Evolutionary conservation across 2,329 filamentous ascomycete species (phyloP), one percentile per base, ranked within the genome.

Genomic region (Claviceps maximensis): DNA sequence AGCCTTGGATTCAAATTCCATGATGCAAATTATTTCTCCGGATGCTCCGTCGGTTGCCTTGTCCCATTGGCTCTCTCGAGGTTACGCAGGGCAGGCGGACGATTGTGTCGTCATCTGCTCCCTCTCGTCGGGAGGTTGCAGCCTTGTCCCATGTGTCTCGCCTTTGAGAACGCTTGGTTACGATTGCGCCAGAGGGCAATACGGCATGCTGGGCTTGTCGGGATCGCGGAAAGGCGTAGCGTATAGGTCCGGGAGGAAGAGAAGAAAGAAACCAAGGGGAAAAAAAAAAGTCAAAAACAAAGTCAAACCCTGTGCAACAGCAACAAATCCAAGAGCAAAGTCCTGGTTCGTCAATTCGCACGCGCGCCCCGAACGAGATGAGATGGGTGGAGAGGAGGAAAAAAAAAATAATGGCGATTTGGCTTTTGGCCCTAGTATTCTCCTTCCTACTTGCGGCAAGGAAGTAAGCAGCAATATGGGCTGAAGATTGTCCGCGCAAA

Each of bases 61-160:
- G 12, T 65, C 62, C 61, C 62, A 65, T 65, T 65, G 63, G 63
- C 46, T 52, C 46, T 52, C 46, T 52, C 25, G 52, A 57, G 58
- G 63, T 65, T 65, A 65, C 63, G 62, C 63, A 65, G 58, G 58
- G 58, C 56, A 56, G 57, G 58, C 21, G 58, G 58, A 58, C 55
- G 60, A 55, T 56, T 62, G 61, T 60, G 56, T 62, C 60, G 57
- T 63, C 61, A 63, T 64, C 60, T 64, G 61, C 36, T n/a, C 36
- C 27, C 53, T 47, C 50, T 33, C 62, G 61, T 41, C 62, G 61
- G 62, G 58, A 61, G 55, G 59, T 57, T 62, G 61, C 62, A 64
- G 62, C 54, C 54, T 38, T 44, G 47, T 42, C 31, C 33, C 41
- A 47, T 50, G 46, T 42, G 50, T n/a, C 38, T 50, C 46, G 50